Base-by-base conservation (phyloP, 179 eudicot genomes). In the Silene vulgaris region DNA sequence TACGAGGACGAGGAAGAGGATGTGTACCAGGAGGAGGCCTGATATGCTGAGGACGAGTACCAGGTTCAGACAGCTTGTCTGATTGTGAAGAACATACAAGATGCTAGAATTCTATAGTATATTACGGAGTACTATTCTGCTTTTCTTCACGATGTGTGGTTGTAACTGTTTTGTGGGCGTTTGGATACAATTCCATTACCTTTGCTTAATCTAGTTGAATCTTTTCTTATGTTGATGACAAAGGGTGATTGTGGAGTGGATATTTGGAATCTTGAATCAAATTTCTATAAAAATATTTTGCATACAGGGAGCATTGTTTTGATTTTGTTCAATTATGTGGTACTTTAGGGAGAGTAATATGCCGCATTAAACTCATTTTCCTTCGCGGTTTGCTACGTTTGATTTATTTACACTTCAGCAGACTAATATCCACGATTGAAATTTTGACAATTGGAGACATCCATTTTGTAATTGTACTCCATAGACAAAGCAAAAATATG, bases 1-100 rank as follows among this genome's bases (percentile, higher is more conserved):
- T 83, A 84, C 13, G 81, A 77, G 21, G 78, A 86, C 0, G 85
- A 83, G 64, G 82, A 85, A 0, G 85, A 85, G 17, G 48, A 40
- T 8, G 40, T 7, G 40, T 84, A 64, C 29, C 63, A 73, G 50
- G 84, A 79, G 45, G 82, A 78, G 50, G 80, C 77, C 13, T 79
- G 75, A 69, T 40, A 9, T 40, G 48, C 8, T 40, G 48, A 40
- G 48, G 12, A 40, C 48, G 48, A 8, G 48, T 40, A 40, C 48
- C 48, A 16, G 54, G 26, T 72, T 16, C 70, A 80, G 82, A 75
- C 67, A 37, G 9, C 82, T 72, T 76, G 79, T 80, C 71, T 65
- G 23, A 66, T 59, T 72, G 83, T 73, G 59, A 76, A 68, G 64
- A 48, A 63, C 78, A 45, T 69, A 79, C 48, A 69, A 59, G 63